Conservation (phyloP, 768 basidiomycete species). For the Solioccasus polychromus region DNA sequence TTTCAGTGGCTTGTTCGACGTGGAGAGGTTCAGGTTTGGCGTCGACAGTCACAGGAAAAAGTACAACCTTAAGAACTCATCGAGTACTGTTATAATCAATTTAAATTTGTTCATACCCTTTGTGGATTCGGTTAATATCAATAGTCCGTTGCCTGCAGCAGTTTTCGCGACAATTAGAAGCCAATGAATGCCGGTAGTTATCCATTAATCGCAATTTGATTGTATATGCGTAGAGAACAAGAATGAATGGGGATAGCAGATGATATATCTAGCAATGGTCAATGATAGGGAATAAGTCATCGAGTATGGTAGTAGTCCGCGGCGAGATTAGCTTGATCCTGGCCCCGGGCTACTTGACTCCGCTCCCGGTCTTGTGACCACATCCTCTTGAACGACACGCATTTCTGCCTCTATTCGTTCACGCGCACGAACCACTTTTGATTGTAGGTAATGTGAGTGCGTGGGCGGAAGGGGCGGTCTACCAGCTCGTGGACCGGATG, state of each 20-base stretch:
- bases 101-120: not conserved
- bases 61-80: too few species aligned
- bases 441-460: conserved; percentile 91
- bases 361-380: conserved; percentile 17
- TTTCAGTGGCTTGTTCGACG: conserved; percentile 44
- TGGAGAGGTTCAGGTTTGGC: conserved; percentile 23
- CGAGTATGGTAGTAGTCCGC: conserved; percentile 4
- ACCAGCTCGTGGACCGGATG: conserved; percentile 34
- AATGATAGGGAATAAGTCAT: conserved; percentile 15
- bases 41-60: conserved; percentile 13
- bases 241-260: conserved; percentile 28
- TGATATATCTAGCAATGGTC: conserved; percentile 19
- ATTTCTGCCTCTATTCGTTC: conserved; percentile 94
- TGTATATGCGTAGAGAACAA: conserved; percentile 14
- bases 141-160: not conserved
- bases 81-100: too few species aligned
- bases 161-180: too few species aligned
- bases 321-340: conserved; percentile 21
- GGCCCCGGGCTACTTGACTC: conserved; percentile 16
- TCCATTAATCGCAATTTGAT: conserved; percentile 15
- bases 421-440: conserved; percentile 92
- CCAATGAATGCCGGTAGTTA: too few species aligned
- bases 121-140: too few species aligned
- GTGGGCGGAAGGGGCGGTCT: conserved; percentile 42
- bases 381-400: conserved; percentile 29